These are phyloP conservation scores for Kwoniella botswanensis DNA, from an alignment of 768 basidiomycete genomes.

Conservation along the genomic window DNA sequence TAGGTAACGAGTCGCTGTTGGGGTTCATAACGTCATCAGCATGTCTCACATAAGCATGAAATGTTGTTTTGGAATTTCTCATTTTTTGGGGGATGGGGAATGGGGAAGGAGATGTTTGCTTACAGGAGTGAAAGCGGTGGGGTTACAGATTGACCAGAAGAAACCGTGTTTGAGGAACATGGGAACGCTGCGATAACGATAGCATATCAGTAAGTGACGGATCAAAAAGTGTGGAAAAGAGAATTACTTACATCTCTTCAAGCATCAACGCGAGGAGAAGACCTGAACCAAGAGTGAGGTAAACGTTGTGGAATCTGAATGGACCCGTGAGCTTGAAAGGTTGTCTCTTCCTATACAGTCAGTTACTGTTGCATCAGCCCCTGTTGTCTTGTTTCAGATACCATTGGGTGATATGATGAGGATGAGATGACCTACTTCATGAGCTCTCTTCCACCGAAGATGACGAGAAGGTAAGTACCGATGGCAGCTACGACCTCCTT, in stretches of 20 bases:
- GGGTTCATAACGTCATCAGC: not conserved
- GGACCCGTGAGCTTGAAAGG: conserved; percentile 70
- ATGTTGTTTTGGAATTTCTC: not conserved
- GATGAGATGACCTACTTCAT: conserved; percentile 68
- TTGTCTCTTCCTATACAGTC: conserved; percentile 51
- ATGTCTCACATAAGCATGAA: not conserved
- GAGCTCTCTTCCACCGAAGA: conserved; percentile 80
- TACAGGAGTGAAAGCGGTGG: conserved; percentile 83
- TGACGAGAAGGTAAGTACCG: conserved; percentile 78
- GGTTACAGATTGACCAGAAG: conserved; percentile 78
- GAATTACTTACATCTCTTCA: conserved; percentile 72
- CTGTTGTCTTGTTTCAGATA: not conserved
- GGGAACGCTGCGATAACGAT: conserved; percentile 62
- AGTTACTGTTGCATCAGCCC: conserved; percentile 5
- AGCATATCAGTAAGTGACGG: not conserved
- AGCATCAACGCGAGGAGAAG: conserved; percentile 84
- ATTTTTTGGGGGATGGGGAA: conserved; percentile 5
- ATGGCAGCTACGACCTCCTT: conserved; percentile 73
- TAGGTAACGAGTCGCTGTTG: conserved; percentile 85
- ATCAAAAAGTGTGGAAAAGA: not conserved
- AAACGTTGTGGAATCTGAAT: conserved; percentile 87
- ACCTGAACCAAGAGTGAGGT: conserved; percentile 82
- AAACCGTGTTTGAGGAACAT: conserved; percentile 72
- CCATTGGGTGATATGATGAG: not conserved
- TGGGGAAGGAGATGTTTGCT: conserved; percentile 53